Conservation (phyloP, 148 eudicot genomes). For the Pouteria glomerata region DNA sequence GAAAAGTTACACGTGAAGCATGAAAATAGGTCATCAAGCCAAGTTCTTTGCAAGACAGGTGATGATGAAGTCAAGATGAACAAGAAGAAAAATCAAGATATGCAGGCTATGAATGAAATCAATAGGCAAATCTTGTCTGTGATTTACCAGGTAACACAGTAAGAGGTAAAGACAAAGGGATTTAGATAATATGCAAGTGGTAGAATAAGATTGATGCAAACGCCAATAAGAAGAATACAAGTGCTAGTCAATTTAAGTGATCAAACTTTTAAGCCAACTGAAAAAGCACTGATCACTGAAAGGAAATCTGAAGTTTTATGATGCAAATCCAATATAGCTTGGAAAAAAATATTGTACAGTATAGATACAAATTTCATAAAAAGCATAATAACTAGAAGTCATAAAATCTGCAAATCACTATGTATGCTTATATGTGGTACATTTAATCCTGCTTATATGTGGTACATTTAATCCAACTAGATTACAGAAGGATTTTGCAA, state of each 20-base stretch:
- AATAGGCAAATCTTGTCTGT: neutral
- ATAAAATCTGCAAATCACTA: neutral
- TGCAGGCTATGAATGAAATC: neutral
- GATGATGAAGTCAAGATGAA: neutral
- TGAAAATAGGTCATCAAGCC: no score
- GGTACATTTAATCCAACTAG: neutral
- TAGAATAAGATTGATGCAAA: neutral
- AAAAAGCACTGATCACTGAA: neutral
- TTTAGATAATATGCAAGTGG: neutral
- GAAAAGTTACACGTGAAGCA: neutral
- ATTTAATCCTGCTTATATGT: neutral
- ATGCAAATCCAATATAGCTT: neutral
- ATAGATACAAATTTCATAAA: neutral
- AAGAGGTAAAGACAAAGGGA: neutral
- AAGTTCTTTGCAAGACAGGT: neutral
- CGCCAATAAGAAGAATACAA: neutral
- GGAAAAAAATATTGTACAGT: neutral
- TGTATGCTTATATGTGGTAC: no score
- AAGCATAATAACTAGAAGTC: neutral
- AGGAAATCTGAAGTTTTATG: neutral
- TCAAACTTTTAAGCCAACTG: neutral
- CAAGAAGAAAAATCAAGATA: neutral
- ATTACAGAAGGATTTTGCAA: slow-evolving; percentile 2
- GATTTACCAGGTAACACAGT: neutral
- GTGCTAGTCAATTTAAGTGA: neutral